Percentiles rank a stretch among this genome's conserved stretches.
Evolutionary conservation across 306 rosid species (phyloP).

Genomic region (Prunus mume): DNA sequence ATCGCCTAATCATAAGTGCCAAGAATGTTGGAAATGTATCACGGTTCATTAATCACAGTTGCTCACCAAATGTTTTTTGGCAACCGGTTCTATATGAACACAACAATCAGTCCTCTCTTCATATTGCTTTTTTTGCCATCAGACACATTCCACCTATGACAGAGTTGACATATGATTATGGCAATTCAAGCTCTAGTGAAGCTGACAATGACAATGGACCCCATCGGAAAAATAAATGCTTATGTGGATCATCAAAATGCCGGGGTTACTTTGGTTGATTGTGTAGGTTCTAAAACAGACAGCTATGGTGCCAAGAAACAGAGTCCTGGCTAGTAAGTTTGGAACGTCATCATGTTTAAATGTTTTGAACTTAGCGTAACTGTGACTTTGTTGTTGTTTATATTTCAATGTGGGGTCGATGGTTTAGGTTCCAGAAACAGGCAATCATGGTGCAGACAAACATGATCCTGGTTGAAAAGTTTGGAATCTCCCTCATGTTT

Average conservation of each 20-base stretch:
- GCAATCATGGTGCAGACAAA: neutral
- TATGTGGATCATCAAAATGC: constrained; percentile 55
- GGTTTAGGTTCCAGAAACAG: constrained; percentile 3
- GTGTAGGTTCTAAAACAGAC: constrained; percentile 17
- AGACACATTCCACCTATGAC: constrained; percentile 63
- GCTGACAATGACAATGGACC: constrained; percentile 17
- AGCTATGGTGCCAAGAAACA: constrained; percentile 24
- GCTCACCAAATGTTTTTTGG: constrained; percentile 72
- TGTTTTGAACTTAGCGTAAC: neutral
- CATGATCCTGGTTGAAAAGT: neutral
- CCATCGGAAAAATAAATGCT: constrained; percentile 47
- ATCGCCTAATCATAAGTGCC: constrained; percentile 55
- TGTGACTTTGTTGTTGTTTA: neutral
- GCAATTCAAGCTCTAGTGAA: constrained; percentile 28
- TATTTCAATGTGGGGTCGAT: neutral
- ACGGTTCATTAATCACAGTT: constrained; percentile 70
- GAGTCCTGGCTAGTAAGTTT: constrained; percentile 13
- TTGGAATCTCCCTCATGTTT: neutral
- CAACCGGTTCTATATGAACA: constrained; percentile 56
- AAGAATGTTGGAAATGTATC: constrained; percentile 57
- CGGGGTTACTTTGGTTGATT: constrained; percentile 53
- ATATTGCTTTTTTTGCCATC: constrained; percentile 56
- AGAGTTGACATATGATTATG: constrained; percentile 71
- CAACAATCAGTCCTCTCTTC: constrained; percentile 46
- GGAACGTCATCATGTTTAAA: constrained; percentile 25